Evolutionary conservation across 2,329 filamentous ascomycete species (phyloP).

Genomic region (Ophiostoma quercus): DNA sequence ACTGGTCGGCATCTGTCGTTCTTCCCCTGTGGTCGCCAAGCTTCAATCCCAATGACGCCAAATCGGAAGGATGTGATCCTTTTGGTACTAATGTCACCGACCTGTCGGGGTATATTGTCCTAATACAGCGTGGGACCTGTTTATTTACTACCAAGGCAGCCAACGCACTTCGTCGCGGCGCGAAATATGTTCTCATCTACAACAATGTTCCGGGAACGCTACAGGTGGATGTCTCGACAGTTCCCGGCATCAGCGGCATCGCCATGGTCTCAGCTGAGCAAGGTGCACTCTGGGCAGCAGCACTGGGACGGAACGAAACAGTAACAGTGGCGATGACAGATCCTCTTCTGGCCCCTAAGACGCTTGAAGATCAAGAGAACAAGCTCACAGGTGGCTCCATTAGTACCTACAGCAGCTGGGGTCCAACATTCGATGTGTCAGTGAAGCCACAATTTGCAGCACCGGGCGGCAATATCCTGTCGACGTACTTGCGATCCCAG

Average conservation of each 20-base stretch:
- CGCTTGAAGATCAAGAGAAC: neutral
- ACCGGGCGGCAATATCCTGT: conserved; percentile 2
- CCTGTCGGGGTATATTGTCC: too few relatives aligned
- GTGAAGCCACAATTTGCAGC: neutral
- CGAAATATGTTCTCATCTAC: too few relatives aligned
- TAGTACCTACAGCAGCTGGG: conserved; percentile 8
- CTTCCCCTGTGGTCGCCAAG: too few relatives aligned
- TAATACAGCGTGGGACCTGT: too few relatives aligned
- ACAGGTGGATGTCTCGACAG: too few relatives aligned
- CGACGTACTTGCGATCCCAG: neutral
- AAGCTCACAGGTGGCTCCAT: neutral
- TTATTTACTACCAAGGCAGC: too few relatives aligned
- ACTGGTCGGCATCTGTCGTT: too few relatives aligned
- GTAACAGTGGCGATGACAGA: neutral
- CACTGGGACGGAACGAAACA: neutral
- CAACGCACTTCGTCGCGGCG: too few relatives aligned
- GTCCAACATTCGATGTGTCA: neutral
- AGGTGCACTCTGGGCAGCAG: neutral
- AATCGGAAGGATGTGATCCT: too few relatives aligned
- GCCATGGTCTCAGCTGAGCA: neutral
- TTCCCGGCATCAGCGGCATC: neutral
- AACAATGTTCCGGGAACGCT: too few relatives aligned
- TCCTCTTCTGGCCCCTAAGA: neutral
- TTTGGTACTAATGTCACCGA: too few relatives aligned
- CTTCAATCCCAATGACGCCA: too few relatives aligned